Evolutionary conservation across 768 basidiomycete genomes (phyloP), one percentile per base, ranked within the genome.

Genomic region (Clitopilus hobsonii): DNA sequence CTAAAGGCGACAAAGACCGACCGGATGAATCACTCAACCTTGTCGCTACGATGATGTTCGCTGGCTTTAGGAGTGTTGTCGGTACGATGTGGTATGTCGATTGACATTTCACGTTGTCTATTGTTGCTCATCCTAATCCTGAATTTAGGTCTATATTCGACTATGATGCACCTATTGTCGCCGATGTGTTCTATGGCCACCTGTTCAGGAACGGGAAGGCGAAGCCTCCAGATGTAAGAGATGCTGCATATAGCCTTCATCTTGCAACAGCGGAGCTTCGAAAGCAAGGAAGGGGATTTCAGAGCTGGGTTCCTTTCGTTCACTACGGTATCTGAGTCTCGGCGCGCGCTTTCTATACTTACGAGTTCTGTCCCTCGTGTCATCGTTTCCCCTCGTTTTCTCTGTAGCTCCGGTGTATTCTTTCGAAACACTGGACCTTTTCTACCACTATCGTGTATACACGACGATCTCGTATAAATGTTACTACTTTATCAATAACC

Each of bases 41-140:
- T 16, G 60, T 58, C 8, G 51, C 50, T 16, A 49, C 52, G 7
- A n/a, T 62, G 49, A 52, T 52, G 18, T 58, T 60, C 20, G 18
- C 56, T 50, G 60, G 60, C 8, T 62, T 59, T 49, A 56, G 47
- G 5, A 55, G 61, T 53, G 54, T 60, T 6, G 48, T 62, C 47
- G 61, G 47, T 18, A 60, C 61, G 1, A 32, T 60, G 29, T 62
- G 61, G 61, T 36, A 36, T 36, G 10, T 36, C 4, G 8, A 3
- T 11, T 36, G 13, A 36, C 25, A 54, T 48, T 11, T n/a, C 4
- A 14, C n/a, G 13, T 36, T 3, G 13, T 36, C 32, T 11, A 11
- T n/a, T 3, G n/a, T 14, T 36, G 32, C 4, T 36, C 10, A 36
- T 4, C 10, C n/a, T n/a, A n/a, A n/a, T 36, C 8, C 10, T 10